Percentiles rank a stretch among this genome's conserved stretches.
phyloP scores from a whole-genome alignment of 805 yeast genomes.

The Aciculoconidium aculeatum region DNA sequence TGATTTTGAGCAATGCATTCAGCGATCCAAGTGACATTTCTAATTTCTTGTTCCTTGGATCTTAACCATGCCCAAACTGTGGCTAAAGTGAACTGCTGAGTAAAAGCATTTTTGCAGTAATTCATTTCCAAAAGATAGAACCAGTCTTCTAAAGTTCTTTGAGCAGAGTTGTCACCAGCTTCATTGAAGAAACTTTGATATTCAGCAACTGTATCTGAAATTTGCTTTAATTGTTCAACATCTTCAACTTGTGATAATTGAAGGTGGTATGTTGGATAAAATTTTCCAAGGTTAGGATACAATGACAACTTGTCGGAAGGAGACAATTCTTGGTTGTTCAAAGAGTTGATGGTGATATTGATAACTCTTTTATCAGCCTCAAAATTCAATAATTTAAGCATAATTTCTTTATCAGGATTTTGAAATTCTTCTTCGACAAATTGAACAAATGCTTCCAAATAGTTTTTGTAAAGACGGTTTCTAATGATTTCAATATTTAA shows the following conservation, averaged over 20 bases:
- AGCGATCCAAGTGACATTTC: constrained; percentile 99
- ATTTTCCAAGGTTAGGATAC: constrained; percentile 77
- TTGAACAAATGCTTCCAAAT: constrained; percentile 76
- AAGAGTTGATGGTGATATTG: constrained; percentile 85
- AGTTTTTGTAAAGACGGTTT: constrained; percentile 87
- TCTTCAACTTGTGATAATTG: constrained; percentile 76
- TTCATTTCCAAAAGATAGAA: constrained; percentile 91
- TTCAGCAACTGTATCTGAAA: constrained; percentile 60
- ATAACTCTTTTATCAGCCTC: constrained; percentile 95
- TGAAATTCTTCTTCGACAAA: constrained; percentile 60
- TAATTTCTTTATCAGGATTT: constrained; percentile 74
- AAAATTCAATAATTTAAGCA: constrained; percentile 72
- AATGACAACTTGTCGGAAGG: constrained; percentile 63
- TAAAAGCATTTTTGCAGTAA: constrained; percentile 84
- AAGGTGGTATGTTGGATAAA: constrained; percentile 64
- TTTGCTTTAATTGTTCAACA: constrained; percentile 68
- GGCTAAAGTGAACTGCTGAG: constrained; percentile 89
- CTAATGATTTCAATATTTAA: constrained; percentile 91
- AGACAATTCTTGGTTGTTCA: constrained; percentile 71
- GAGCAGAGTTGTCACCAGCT: constrained; percentile 25
- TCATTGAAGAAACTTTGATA: constrained; percentile 52
- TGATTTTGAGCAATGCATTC: constrained; percentile 99
- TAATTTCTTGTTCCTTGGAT: constrained; percentile 92
- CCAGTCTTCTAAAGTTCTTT: constrained; percentile 85
- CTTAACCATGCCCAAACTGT: constrained; percentile 96